Evolutionary conservation across 495 filamentous ascomycete species (phyloP).

Genomic region (Tuber aestivum): DNA sequence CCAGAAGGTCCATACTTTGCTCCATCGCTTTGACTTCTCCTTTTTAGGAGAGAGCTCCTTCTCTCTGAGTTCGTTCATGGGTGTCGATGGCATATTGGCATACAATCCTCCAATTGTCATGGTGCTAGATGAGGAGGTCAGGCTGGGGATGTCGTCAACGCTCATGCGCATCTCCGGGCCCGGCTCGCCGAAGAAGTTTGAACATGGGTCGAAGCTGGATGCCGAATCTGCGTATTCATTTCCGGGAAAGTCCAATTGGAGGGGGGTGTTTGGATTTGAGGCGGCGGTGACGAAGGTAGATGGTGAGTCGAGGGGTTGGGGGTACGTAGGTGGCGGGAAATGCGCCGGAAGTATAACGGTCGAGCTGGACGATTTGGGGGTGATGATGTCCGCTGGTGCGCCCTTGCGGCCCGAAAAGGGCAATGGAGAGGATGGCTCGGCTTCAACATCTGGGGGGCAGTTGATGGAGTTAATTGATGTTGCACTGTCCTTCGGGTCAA

Average conservation of each 20-base stretch:
- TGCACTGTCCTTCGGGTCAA: constrained; percentile 21
- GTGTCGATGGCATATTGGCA: constrained; percentile 39
- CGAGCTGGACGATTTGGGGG: constrained; percentile 33
- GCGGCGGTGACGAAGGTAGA: constrained; percentile 37
- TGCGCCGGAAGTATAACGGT: constrained; percentile 23
- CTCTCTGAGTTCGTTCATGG: constrained; percentile 23
- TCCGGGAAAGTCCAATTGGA: constrained; percentile 33
- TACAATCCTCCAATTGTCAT: constrained; percentile 43
- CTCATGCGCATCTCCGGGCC: constrained; percentile 44
- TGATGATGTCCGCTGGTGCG: constrained; percentile 40
- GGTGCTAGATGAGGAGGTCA: constrained; percentile 40
- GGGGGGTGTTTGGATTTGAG: constrained; percentile 38
- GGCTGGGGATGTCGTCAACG: constrained; percentile 42
- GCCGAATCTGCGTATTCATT: constrained; percentile 33
- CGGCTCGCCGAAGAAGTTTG: constrained; percentile 40
- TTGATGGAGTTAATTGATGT: constrained; percentile 3
- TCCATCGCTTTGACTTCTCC: constrained; percentile 39
- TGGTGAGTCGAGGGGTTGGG: constrained; percentile 37
- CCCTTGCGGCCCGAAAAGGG: constrained; percentile 13
- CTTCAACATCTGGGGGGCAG: constrained; percentile 15
- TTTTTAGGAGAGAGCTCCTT: constrained; percentile 31
- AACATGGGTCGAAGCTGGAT: constrained; percentile 34
- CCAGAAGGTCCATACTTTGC: constrained; percentile 41
- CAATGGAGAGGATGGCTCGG: constrained; percentile 16
- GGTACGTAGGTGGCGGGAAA: constrained; percentile 19